A percentile compares a stretch with the other conserved stretches of the same genome.
Evolutionary conservation across 352 stramenopile genomes (phyloP).

Genomic region (Globisporangium perplexum): DNA sequence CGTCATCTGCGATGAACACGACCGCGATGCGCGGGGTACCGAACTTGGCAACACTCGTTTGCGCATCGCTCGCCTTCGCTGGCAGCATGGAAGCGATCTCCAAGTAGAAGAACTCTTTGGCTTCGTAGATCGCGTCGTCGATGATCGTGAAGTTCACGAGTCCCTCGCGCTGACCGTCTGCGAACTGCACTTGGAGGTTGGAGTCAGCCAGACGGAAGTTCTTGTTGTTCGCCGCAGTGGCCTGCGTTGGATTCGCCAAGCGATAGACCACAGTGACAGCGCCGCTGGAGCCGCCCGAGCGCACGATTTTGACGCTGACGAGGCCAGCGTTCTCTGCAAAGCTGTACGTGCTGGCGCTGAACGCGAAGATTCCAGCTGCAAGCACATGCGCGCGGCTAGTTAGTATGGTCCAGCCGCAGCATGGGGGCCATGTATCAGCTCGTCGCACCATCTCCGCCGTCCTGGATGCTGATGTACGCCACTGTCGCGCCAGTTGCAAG

Average conservation of each 20-base stretch:
- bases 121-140: slow-evolving; percentile 54
- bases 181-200: slow-evolving; percentile 38
- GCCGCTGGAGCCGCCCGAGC: slow-evolving; percentile 32
- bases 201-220: slow-evolving; percentile 46
- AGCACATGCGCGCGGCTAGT: neutral
- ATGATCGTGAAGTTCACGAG: slow-evolving; percentile 46
- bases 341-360: slow-evolving; percentile 43
- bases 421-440: too few relatives aligned
- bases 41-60: slow-evolving; percentile 25
- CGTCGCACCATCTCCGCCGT: slow-evolving; percentile 31
- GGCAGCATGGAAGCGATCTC: slow-evolving; percentile 31
- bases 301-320: slow-evolving; percentile 44
- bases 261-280: slow-evolving; percentile 37
- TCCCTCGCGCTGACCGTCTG: slow-evolving; percentile 35
- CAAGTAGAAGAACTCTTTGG: slow-evolving; percentile 63
- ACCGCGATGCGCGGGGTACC: slow-evolving; percentile 21
- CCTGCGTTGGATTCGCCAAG: slow-evolving; percentile 31
- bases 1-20: slow-evolving; percentile 55
- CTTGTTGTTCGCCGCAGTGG: slow-evolving; percentile 55
- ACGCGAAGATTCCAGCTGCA: slow-evolving; percentile 49
- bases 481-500: slow-evolving; percentile 10
- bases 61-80: slow-evolving; percentile 27
- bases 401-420: neutral
- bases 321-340: slow-evolving; percentile 39
- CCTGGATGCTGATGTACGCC: slow-evolving; percentile 33